phyloP scores from a whole-genome alignment of 2,329 filamentous ascomycete species.

The Cercospora berteroae region DNA sequence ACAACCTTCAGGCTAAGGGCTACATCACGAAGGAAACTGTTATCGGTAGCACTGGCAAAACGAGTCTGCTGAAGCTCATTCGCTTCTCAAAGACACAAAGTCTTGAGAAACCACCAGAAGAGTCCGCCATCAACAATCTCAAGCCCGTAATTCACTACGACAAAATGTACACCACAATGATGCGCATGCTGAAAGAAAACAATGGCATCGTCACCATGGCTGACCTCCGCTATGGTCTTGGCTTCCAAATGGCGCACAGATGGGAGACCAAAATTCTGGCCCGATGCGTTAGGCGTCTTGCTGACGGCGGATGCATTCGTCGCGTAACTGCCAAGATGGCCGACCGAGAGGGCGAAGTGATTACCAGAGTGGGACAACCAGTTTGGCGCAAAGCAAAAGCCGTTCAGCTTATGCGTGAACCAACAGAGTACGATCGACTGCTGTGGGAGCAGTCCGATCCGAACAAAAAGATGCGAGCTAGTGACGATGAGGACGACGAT shows the following conservation, averaged over 20 bases:
- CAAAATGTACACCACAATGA: conserved; percentile 50
- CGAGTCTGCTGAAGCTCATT: conserved; percentile 56
- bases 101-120: conserved; percentile 10
- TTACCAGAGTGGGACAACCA: conserved; percentile 9
- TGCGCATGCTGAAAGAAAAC: conserved; percentile 50
- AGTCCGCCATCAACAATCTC: conserved; percentile 15
- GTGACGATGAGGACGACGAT: conserved; percentile 14
- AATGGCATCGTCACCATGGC: conserved; percentile 52
- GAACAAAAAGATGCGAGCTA: neutral
- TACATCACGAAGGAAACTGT: conserved; percentile 60
- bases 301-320: conserved; percentile 42
- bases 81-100: conserved; percentile 41
- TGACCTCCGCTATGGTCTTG: conserved; percentile 52
- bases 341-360: conserved; percentile 22
- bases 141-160: conserved; percentile 43
- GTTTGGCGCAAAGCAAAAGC: conserved; percentile 13
- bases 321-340: conserved; percentile 17
- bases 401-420: conserved; percentile 44
- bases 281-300: conserved; percentile 42
- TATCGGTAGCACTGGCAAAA: conserved; percentile 50
- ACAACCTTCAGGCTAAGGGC: conserved; percentile 55
- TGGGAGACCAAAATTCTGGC: conserved; percentile 43
- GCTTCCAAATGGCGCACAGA: conserved; percentile 31
- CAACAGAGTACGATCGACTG: conserved; percentile 34
- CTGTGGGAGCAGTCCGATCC: conserved; percentile 23